Conservation (phyloP, 2,329 filamentous ascomycete genomes). For the Dissoconium aciculare region DNA sequence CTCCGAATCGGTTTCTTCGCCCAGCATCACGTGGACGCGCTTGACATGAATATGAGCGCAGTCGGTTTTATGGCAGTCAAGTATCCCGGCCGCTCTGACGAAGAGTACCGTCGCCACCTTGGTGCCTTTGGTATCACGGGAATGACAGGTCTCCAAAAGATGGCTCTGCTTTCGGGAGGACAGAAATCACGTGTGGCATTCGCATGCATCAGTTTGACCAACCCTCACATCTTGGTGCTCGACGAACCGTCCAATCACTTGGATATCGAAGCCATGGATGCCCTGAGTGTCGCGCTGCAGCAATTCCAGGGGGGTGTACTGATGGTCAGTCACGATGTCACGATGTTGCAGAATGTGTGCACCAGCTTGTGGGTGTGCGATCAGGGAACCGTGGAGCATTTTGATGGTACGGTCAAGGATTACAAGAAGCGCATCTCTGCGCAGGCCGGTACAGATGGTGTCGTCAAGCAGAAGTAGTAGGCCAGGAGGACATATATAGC, state of each 20-base stretch:
- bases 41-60: slow-evolving; percentile 76
- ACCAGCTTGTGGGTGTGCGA: slow-evolving; percentile 94
- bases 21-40: slow-evolving; percentile 92
- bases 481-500: too few relatives aligned
- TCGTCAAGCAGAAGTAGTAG: slow-evolving; percentile 35
- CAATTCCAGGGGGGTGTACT: slow-evolving; percentile 88
- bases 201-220: slow-evolving; percentile 82
- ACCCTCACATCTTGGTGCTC: slow-evolving; percentile 92
- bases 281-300: slow-evolving; percentile 66
- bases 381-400: slow-evolving; percentile 84
- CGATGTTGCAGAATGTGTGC: slow-evolving; percentile 94
- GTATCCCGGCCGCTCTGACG: slow-evolving; percentile 81
- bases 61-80: slow-evolving; percentile 92
- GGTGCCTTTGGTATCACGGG: slow-evolving; percentile 78
- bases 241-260: slow-evolving; percentile 98
- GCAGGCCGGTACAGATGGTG: slow-evolving; percentile 66
- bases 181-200: slow-evolving; percentile 98
- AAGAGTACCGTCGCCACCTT: slow-evolving; percentile 90
- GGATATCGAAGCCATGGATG: slow-evolving; percentile 97
- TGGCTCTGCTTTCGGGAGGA: slow-evolving; percentile 84
- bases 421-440: slow-evolving; percentile 95
- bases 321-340: slow-evolving; percentile 98
- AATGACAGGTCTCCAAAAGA: slow-evolving; percentile 91
- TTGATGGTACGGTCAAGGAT: slow-evolving; percentile 82
- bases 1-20: slow-evolving; percentile 93